Percentiles rank a stretch among this genome's conserved stretches.
phyloP scores from a whole-genome alignment of 2,329 filamentous ascomycete genomes.

The Arthrinium phaeospermum region DNA sequence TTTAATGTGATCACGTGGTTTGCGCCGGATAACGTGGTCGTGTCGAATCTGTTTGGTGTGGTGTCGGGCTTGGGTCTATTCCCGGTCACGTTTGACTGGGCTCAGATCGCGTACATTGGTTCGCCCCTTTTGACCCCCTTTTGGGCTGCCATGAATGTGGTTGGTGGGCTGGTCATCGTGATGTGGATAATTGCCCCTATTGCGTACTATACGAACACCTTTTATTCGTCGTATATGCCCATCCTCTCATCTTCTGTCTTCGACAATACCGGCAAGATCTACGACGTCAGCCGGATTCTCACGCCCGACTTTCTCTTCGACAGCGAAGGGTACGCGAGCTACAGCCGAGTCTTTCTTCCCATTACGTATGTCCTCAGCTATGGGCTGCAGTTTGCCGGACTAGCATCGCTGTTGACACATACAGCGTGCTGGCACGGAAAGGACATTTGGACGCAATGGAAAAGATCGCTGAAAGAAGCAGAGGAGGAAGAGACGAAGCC shows the following conservation, averaged over 20 bases:
- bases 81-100: conserved; percentile 90
- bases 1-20: conserved; percentile 92
- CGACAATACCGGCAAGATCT: conserved; percentile 80
- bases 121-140: conserved; percentile 84
- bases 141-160: conserved; percentile 85
- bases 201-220: conserved; percentile 79
- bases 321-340: conserved; percentile 74
- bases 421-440: conserved; percentile 84
- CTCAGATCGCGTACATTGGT: conserved; percentile 86
- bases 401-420: conserved; percentile 80
- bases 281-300: conserved; percentile 81
- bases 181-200: conserved; percentile 87
- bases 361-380: conserved; percentile 90
- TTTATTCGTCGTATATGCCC: conserved; percentile 85
- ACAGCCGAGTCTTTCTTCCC: conserved; percentile 83
- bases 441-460: conserved; percentile 82
- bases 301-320: conserved; percentile 82
- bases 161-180: conserved; percentile 78
- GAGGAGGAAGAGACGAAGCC: conserved; percentile 55
- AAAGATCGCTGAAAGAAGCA: conserved; percentile 69
- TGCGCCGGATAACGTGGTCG: conserved; percentile 82
- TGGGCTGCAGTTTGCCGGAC: conserved; percentile 82
- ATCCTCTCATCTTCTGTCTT: conserved; percentile 86
- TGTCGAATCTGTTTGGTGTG: conserved; percentile 86
- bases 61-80: conserved; percentile 84